Base-by-base conservation (phyloP, 108 stramenopile genomes). In the Poteriospumella lacustris region DNA sequence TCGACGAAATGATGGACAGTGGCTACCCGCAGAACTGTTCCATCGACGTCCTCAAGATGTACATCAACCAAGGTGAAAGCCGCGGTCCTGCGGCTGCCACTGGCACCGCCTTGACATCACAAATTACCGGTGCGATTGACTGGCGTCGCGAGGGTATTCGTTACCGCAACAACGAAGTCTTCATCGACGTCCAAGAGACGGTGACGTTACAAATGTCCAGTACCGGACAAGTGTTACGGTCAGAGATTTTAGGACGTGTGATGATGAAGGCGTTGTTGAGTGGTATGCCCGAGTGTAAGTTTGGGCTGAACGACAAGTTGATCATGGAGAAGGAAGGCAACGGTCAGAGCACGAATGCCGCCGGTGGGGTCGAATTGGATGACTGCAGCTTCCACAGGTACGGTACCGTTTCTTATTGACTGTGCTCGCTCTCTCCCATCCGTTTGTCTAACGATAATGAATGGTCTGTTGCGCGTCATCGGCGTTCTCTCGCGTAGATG, bases 51-150 rank as follows among this genome's bases (percentile, higher is more conserved):
- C 84, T 99, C 68, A 92, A 92, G 58, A 76, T 95, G 73, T 99
- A 97, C 86, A 97, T 99, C 68, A 97, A 99, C 86, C 84, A 97
- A 42, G 98, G 96, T 58, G 92, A 89, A 79, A 83, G 91, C 44
- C 80, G 84, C 47, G 90, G 89, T 1, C 86, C 3, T 26, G 2
- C 5, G 12, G 42, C 2, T 43, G 42, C 15, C 24, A 2, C n/a
- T 70, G 76, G 76, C 5, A 64, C 76, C 39, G 44, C 2, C 2
- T 44, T 56, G 26, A 93, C 82, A 19, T 56, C 89, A 76, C 97
- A 98, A 80, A 97, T 99, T 83, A 99, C 97, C 0, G 97, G 97
- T 59, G 95, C 94, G 28, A 97, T 97, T 83, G 96, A 99, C 89
- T 99, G 97, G 82, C 58, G 87, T 39, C 90, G 95, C 33, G 95